Evolutionary conservation across 148 eudicot species (phyloP).

Genomic region (Simmondsia chinensis): DNA sequence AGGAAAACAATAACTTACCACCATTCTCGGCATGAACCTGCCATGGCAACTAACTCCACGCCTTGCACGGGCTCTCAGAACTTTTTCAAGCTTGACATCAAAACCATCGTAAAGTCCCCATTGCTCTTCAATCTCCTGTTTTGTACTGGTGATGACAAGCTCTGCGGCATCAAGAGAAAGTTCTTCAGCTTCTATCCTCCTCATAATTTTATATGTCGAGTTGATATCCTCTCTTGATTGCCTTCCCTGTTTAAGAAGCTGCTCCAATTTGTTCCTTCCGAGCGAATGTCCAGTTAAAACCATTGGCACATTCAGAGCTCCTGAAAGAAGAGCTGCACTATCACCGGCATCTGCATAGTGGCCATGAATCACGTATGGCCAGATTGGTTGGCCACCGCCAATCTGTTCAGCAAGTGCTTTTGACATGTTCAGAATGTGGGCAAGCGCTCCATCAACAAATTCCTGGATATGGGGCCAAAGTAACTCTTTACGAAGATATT

Average conservation of each 20-base stretch:
- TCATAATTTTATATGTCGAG: slow-evolving; percentile 63
- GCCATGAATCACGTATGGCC: slow-evolving; percentile 81
- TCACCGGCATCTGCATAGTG: slow-evolving; percentile 88
- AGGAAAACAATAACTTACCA: slow-evolving; percentile 23
- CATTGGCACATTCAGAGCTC: slow-evolving; percentile 80
- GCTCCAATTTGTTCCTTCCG: slow-evolving; percentile 73
- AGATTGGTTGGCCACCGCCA: slow-evolving; percentile 55
- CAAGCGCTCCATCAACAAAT: slow-evolving; percentile 71
- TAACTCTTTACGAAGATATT: slow-evolving; percentile 49
- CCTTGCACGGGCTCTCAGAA: slow-evolving; percentile 64
- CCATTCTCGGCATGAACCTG: slow-evolving; percentile 78
- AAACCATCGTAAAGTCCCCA: slow-evolving; percentile 77
- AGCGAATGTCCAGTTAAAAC: slow-evolving; percentile 72
- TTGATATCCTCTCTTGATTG: slow-evolving; percentile 79
- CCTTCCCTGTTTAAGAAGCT: slow-evolving; percentile 68
- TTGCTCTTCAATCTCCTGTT: slow-evolving; percentile 75
- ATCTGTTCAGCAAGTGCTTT: slow-evolving; percentile 62
- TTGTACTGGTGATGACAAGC: slow-evolving; percentile 72
- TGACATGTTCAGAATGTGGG: slow-evolving; percentile 71
- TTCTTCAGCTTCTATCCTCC: slow-evolving; percentile 82
- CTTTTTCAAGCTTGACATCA: slow-evolving; percentile 72
- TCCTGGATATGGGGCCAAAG: slow-evolving; percentile 69
- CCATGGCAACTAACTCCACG: slow-evolving; percentile 69
- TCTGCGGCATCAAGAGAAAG: slow-evolving; percentile 74
- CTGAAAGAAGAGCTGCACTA: slow-evolving; percentile 77